Conservation (phyloP, 73 alveolate genomes). For the Tetrahymena elliotti region DNA sequence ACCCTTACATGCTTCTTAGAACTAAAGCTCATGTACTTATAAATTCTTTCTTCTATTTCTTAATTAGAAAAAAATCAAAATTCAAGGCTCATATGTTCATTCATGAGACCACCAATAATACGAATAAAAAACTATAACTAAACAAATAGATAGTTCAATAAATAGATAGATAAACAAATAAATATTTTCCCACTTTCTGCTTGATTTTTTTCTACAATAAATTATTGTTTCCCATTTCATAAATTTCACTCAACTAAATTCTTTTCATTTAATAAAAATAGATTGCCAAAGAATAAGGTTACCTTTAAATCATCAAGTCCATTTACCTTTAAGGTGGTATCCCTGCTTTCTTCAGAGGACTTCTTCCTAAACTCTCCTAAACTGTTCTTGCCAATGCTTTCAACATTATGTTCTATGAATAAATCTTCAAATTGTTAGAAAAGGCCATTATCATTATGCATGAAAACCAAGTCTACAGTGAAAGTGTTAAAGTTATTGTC, state of each 20-base stretch:
- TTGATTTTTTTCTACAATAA: neutral
- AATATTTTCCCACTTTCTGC: neutral
- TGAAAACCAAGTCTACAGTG: neutral
- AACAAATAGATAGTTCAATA: too few species aligned
- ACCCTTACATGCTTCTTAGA: neutral
- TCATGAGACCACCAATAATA: neutral
- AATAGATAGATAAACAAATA: neutral
- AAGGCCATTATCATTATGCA: neutral
- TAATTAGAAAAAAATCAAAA: neutral
- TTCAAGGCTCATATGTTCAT: neutral
- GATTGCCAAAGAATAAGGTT: neutral
- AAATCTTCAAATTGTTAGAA: neutral
- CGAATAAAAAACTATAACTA: too few species aligned
- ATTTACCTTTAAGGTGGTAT: neutral
- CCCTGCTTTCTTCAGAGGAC: neutral
- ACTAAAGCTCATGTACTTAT: neutral
- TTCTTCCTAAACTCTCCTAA: neutral
- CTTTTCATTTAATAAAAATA: neutral
- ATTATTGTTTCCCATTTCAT: neutral
- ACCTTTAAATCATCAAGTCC: neutral
- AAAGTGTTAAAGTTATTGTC: neutral
- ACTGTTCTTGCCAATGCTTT: neutral
- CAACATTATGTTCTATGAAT: neutral
- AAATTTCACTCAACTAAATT: neutral
- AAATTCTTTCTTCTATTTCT: neutral